phyloP scores from a whole-genome alignment of 768 basidiomycete genomes.

The Exsudoporus frostii region DNA sequence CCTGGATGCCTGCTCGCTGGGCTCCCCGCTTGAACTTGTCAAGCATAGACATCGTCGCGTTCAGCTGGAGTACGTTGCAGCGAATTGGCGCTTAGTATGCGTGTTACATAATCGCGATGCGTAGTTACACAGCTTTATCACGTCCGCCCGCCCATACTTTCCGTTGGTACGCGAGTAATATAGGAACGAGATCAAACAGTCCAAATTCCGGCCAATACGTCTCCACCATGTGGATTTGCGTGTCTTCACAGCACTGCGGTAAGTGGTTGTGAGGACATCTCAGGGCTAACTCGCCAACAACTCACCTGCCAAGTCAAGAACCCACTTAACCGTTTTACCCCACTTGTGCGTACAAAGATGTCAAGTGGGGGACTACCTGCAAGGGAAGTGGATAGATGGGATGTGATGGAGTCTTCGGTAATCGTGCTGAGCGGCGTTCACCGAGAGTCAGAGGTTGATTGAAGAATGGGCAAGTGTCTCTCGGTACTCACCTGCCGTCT shows the following conservation, averaged over 20 bases:
- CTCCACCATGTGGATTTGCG: conserved; percentile 82
- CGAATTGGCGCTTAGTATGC: too few relatives aligned
- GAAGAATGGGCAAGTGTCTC: not conserved
- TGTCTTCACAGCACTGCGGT: conserved; percentile 69
- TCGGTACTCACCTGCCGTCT: conserved; percentile 28
- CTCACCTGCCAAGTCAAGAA: conserved; percentile 95
- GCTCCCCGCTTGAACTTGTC: conserved; percentile 81
- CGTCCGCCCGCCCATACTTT: conserved; percentile 50
- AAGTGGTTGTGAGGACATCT: not conserved
- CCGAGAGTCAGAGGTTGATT: not conserved
- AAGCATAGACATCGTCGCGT: conserved; percentile 52
- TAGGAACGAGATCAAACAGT: conserved; percentile 78
- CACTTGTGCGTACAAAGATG: conserved; percentile 87
- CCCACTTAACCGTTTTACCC: conserved; percentile 62
- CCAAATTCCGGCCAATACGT: conserved; percentile 95
- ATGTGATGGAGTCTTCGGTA: conserved; percentile 65
- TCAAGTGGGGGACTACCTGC: conserved; percentile 79
- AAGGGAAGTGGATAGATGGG: conserved; percentile 61
- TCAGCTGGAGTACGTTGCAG: not conserved
- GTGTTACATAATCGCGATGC: conserved; percentile 9
- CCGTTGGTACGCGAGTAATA: conserved; percentile 85
- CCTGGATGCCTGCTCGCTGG: conserved; percentile 78
- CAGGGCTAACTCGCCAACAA: conserved; percentile 2
- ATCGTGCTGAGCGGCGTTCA: conserved; percentile 38
- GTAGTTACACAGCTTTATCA: not conserved